Evolutionary conservation across 2,329 filamentous ascomycete genomes (phyloP).

Genomic region (Aspergillus floridensis): DNA sequence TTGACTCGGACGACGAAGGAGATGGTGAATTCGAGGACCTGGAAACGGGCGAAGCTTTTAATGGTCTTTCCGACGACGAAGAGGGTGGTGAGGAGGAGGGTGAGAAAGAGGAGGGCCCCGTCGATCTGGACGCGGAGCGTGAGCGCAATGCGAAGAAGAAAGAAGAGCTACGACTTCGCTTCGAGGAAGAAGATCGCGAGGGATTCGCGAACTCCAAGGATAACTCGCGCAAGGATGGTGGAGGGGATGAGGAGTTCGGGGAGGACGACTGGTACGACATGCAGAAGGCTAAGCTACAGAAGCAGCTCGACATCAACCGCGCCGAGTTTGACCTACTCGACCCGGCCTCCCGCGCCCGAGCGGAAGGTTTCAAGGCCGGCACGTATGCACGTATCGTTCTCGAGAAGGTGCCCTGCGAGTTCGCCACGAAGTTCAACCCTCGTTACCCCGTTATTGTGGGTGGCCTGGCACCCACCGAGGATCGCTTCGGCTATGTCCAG

Average conservation of each 20-base stretch:
- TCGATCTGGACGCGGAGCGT: slow-evolving; percentile 79
- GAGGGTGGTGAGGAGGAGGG: slow-evolving; percentile 58
- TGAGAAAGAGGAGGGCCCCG: slow-evolving; percentile 34
- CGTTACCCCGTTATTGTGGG: slow-evolving; percentile 83
- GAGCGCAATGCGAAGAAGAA: slow-evolving; percentile 88
- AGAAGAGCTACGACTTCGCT: slow-evolving; percentile 89
- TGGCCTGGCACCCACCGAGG: slow-evolving; percentile 88
- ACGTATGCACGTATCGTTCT: slow-evolving; percentile 91
- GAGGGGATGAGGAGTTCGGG: slow-evolving; percentile 71
- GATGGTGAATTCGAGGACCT: slow-evolving; percentile 84
- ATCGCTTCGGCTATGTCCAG: slow-evolving; percentile 93
- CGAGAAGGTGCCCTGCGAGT: slow-evolving; percentile 86
- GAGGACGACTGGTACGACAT: slow-evolving; percentile 99
- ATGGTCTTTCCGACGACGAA: slow-evolving; percentile 41
- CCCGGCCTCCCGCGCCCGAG: slow-evolving; percentile 73
- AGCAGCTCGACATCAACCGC: slow-evolving; percentile 95
- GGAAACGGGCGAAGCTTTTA: slow-evolving; percentile 66
- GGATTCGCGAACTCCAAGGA: slow-evolving; percentile 85
- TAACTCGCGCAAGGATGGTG: slow-evolving; percentile 68
- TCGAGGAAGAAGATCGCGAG: slow-evolving; percentile 97
- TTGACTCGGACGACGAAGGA: slow-evolving; percentile 63
- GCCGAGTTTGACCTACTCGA: slow-evolving; percentile 88
- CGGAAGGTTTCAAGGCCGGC: slow-evolving; percentile 88
- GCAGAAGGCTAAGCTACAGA: slow-evolving; percentile 91
- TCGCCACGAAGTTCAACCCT: slow-evolving; percentile 76